phyloP scores from a whole-genome alignment of 495 filamentous ascomycete species.

The Penicillium paradoxum region DNA sequence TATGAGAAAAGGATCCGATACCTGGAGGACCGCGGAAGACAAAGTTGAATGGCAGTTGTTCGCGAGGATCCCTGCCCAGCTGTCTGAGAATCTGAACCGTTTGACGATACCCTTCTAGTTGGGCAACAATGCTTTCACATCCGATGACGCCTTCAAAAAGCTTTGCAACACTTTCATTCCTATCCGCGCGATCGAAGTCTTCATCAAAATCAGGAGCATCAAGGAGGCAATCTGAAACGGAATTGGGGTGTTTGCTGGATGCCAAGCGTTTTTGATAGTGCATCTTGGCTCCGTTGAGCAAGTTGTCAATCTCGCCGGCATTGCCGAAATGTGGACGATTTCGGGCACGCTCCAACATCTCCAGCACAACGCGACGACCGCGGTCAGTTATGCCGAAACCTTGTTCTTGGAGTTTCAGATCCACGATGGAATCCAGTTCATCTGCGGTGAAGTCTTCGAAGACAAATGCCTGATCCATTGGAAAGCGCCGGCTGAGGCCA shows the following conservation, averaged over 20 bases:
- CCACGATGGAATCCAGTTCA: constrained; percentile 50
- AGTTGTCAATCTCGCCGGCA: constrained; percentile 57
- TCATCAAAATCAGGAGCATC: constrained; percentile 65
- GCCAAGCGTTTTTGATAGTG: constrained; percentile 50
- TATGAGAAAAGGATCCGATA: constrained; percentile 15
- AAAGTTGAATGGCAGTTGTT: constrained; percentile 57
- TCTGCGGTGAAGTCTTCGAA: constrained; percentile 66
- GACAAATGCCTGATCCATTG: constrained; percentile 55
- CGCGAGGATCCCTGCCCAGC: constrained; percentile 51
- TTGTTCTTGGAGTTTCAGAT: constrained; percentile 50
- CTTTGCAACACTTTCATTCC: constrained; percentile 44
- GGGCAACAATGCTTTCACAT: constrained; percentile 53
- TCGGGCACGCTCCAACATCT: constrained; percentile 36
- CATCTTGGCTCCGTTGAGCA: constrained; percentile 56
- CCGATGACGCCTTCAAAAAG: constrained; percentile 67
- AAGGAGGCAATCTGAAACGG: constrained; percentile 23
- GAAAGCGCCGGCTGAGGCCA: constrained; percentile 66
- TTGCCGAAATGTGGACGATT: constrained; percentile 53
- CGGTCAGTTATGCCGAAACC: constrained; percentile 38
- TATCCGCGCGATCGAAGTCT: constrained; percentile 54
- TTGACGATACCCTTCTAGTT: constrained; percentile 57
- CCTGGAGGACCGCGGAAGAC: constrained; percentile 61
- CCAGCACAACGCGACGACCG: constrained; percentile 36
- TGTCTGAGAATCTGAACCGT: constrained; percentile 42
- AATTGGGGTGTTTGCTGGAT: background rate